Conservation (phyloP, 75 land plant genomes). For the Ceratopteris richardii region DNA sequence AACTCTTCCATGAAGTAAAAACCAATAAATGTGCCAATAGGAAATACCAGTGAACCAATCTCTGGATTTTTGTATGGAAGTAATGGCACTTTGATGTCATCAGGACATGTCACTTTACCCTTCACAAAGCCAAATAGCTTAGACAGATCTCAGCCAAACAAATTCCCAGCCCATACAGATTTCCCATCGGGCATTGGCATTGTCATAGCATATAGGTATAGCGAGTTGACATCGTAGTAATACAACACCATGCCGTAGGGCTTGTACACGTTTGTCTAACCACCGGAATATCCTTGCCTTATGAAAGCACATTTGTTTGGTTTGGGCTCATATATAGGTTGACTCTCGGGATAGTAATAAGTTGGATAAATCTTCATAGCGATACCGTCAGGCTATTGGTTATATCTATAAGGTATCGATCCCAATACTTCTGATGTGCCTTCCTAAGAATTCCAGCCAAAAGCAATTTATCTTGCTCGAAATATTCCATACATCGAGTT, state of each 20-base stretch:
- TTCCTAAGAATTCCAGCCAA: constrained; percentile 10
- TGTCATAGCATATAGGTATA: constrained; percentile 19
- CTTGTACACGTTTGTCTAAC: constrained; percentile 10
- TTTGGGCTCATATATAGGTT: constrained; percentile 9
- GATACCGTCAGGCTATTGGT: constrained; percentile 5
- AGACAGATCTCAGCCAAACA: constrained; percentile 3
- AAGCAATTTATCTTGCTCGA: constrained; percentile 5
- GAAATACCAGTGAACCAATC: constrained; percentile 4
- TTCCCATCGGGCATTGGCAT: constrained; percentile 2
- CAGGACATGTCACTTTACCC: constrained; percentile 13
- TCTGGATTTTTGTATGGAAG: constrained; percentile 6
- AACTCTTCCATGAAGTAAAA: background rate
- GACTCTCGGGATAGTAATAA: constrained; percentile 5
- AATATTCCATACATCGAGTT: background rate
- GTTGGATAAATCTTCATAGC: constrained; percentile 4
- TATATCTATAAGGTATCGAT: constrained; percentile 4
- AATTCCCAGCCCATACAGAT: constrained; percentile 8
- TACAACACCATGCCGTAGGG: constrained; percentile 10
- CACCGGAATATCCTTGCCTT: constrained; percentile 10
- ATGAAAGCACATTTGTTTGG: constrained; percentile 10
- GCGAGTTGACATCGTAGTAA: constrained; percentile 17
- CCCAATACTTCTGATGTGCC: constrained; percentile 12
- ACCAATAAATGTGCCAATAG: constrained; percentile 6
- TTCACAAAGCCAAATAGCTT: constrained; percentile 9
- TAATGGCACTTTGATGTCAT: background rate